These are phyloP conservation scores for Lyophyllum shimeji DNA, from an alignment of 768 basidiomycete species.

Conservation along the genomic window DNA sequence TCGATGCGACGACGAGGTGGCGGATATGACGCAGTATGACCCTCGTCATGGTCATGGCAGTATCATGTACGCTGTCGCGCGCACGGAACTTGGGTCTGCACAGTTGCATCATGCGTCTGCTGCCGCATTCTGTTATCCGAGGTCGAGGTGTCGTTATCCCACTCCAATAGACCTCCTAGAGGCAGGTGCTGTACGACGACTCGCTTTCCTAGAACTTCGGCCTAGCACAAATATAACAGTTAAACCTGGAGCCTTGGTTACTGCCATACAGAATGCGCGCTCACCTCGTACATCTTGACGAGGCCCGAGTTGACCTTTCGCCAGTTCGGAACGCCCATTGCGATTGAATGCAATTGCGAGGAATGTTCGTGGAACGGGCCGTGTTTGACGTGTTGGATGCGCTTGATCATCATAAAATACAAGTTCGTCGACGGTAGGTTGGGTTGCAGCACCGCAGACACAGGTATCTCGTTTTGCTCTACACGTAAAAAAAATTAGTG, in stretches of 20 bases:
- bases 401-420: conserved; percentile 76
- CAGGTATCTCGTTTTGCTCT: conserved; percentile 60
- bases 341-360: conserved; percentile 85
- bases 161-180: conserved; percentile 77
- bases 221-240: conserved; percentile 36
- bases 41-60: neutral
- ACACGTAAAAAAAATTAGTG: conserved; percentile 11
- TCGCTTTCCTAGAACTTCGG: conserved; percentile 88
- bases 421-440: conserved; percentile 68
- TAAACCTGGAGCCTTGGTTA: neutral
- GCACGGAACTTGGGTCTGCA: conserved; percentile 12
- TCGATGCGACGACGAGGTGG: neutral
- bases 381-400: conserved; percentile 77
- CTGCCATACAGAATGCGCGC: conserved; percentile 17
- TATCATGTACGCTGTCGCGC: conserved; percentile 7
- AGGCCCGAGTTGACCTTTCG: conserved; percentile 86
- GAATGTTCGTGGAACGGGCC: conserved; percentile 94
- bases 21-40: neutral
- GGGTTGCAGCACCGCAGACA: conserved; percentile 58
- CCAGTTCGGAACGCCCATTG: conserved; percentile 88
- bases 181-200: conserved; percentile 97
- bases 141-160: conserved; percentile 36
- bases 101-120: neutral
- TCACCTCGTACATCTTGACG: conserved; percentile 93
- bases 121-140: conserved; percentile 5